Evolutionary conservation across 768 basidiomycete genomes (phyloP).

Genomic region (Cystoderma amianthinum): DNA sequence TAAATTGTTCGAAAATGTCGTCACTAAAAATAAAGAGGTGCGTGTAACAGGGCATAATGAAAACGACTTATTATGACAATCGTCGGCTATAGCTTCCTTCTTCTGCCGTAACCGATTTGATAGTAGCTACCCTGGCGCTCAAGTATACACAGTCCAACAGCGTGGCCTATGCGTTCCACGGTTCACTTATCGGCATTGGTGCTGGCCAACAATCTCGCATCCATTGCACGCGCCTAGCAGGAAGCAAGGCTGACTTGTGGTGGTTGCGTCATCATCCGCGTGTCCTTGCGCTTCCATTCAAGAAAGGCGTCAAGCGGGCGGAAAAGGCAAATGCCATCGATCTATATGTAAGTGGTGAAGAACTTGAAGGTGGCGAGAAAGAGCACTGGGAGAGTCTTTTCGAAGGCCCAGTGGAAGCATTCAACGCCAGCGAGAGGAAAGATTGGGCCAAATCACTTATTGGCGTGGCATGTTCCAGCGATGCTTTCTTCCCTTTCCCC

Average conservation of each 20-base stretch:
- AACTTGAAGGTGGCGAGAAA: constrained; percentile 84
- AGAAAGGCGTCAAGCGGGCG: constrained; percentile 94
- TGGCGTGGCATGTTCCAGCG: constrained; percentile 89
- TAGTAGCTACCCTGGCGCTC: constrained; percentile 92
- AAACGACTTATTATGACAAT: background rate
- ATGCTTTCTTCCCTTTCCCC: constrained; percentile 99
- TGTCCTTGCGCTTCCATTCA: constrained; percentile 90
- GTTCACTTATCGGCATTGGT: constrained; percentile 91
- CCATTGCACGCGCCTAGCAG: constrained; percentile 97
- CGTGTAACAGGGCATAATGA: constrained; percentile 12
- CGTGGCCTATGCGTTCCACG: constrained; percentile 90
- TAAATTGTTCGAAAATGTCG: constrained; percentile 78
- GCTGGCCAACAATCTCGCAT: constrained; percentile 99
- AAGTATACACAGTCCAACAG: constrained; percentile 99
- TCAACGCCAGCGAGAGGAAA: constrained; percentile 65
- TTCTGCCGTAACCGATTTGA: constrained; percentile 80
- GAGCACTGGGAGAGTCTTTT: constrained; percentile 89
- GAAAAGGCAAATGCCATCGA: constrained; percentile 99
- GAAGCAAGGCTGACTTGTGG: constrained; percentile 98
- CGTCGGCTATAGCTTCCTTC: constrained; percentile 55
- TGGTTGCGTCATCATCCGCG: constrained; percentile 97
- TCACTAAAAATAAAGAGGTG: constrained; percentile 83
- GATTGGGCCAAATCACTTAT: constrained; percentile 71
- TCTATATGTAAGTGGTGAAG: constrained; percentile 87
- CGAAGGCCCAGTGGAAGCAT: constrained; percentile 56